Percentiles rank a stretch among this genome's conserved stretches.
Evolutionary conservation across 2,329 filamentous ascomycete genomes (phyloP).

Genomic region (Cordyceps farinosa): DNA sequence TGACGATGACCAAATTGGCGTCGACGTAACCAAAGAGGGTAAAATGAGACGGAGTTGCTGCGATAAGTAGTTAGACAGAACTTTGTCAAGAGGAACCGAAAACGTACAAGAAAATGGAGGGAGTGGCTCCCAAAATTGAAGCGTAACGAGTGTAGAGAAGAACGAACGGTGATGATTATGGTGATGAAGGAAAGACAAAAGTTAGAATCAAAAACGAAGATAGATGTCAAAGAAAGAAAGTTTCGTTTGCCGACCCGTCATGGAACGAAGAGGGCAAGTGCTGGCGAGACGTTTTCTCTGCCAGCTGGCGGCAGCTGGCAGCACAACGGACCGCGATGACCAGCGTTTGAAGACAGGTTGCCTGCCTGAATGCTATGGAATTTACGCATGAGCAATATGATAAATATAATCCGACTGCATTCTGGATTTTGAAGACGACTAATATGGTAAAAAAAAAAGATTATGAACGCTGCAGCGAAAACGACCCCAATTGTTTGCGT

Average conservation of each 20-base stretch:
- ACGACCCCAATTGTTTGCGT: neutral
- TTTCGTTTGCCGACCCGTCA: neutral
- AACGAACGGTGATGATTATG: neutral
- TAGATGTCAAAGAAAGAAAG: neutral
- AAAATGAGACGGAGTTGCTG: constrained; percentile 4
- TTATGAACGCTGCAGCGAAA: neutral
- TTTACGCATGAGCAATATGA: neutral
- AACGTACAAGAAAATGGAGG: neutral
- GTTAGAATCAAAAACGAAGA: neutral
- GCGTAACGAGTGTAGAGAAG: neutral
- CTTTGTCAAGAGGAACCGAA: neutral
- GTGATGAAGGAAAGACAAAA: constrained; percentile 8
- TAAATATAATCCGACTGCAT: neutral
- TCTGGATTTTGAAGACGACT: neutral
- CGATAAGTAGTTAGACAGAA: neutral
- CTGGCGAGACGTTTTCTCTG: neutral
- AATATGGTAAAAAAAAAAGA: neutral
- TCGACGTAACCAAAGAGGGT: neutral
- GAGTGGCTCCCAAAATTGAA: neutral
- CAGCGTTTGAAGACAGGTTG: neutral
- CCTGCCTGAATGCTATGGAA: neutral
- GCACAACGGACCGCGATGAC: neutral
- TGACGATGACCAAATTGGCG: constrained; percentile 11
- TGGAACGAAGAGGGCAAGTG: neutral
- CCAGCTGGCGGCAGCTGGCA: constrained; percentile 19